Evolutionary conservation across 176 grass and related monocot genomes (phyloP).

Genomic region (Musa troglodytarum): DNA sequence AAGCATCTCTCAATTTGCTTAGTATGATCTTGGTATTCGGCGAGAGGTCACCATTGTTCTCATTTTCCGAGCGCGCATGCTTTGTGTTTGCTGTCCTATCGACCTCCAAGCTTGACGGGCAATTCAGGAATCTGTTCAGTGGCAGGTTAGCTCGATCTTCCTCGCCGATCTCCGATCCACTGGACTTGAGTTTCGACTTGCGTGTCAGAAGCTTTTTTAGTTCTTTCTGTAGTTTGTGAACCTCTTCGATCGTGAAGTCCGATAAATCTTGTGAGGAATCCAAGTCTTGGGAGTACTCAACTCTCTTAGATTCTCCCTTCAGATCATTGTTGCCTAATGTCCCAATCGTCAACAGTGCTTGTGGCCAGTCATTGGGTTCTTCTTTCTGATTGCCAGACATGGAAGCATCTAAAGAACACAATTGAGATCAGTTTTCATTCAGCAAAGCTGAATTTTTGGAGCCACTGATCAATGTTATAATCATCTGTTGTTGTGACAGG

Average conservation of each 20-base stretch:
- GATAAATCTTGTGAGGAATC: constrained; percentile 33
- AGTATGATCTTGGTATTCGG: constrained; percentile 80
- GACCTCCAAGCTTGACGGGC: constrained; percentile 81
- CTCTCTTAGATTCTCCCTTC: constrained; percentile 28
- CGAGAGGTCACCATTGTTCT: constrained; percentile 49
- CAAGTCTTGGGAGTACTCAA: constrained; percentile 15
- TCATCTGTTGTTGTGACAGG: too few species aligned
- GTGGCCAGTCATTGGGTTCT: constrained; percentile 23
- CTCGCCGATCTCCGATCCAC: not conserved
- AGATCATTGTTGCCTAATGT: constrained; percentile 43
- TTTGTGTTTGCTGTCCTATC: constrained; percentile 26
- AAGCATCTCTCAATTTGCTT: constrained; percentile 59
- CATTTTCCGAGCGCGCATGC: constrained; percentile 2
- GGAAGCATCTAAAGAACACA: constrained; percentile 32
- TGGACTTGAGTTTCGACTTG: not conserved
- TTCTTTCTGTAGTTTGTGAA: constrained; percentile 65
- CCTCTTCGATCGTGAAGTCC: constrained; percentile 78
- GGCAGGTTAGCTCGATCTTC: constrained; percentile 37
- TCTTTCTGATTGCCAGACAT: constrained; percentile 27
- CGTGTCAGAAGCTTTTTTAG: constrained; percentile 36
- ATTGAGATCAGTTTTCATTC: not conserved
- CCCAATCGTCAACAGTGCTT: constrained; percentile 57
- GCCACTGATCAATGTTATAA: not conserved
- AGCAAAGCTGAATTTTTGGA: not conserved
- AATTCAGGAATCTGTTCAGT: constrained; percentile 74